These are phyloP conservation scores for Dictyophora rubrovolvata DNA, from an alignment of 768 basidiomycete species.

Conservation along the genomic window DNA sequence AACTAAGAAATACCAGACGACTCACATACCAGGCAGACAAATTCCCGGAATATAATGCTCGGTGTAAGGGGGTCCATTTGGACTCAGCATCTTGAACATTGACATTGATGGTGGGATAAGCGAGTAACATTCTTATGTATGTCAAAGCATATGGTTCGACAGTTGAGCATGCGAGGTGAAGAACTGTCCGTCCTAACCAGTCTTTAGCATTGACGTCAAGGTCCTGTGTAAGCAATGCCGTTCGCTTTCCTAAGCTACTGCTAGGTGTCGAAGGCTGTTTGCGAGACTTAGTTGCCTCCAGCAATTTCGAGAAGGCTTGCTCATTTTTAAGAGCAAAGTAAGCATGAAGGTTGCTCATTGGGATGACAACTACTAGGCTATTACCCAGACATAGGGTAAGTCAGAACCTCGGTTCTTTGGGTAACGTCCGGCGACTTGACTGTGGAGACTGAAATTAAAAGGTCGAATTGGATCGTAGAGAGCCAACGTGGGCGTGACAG, in stretches of 20 bases:
- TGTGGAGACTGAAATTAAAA: background rate
- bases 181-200: conserved; percentile 59
- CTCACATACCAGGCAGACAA: conserved; percentile 51
- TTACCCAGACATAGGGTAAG: background rate
- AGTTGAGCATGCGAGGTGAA: conserved; percentile 72
- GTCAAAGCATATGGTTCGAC: conserved; percentile 54
- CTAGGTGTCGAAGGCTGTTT: conserved; percentile 21
- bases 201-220: conserved; percentile 66
- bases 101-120: conserved; percentile 64
- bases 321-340: conserved; percentile 61
- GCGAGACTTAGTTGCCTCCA: conserved; percentile 41
- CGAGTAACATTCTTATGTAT: conserved; percentile 67
- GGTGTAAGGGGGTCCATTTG: conserved; percentile 85
- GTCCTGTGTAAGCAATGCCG: conserved; percentile 10
- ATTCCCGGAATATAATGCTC: conserved; percentile 76
- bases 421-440: background rate
- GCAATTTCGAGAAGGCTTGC: conserved; percentile 66
- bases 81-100: conserved; percentile 77
- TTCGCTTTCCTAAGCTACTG: conserved; percentile 29
- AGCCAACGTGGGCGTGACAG: background rate
- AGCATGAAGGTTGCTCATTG: conserved; percentile 47
- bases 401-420: background rate
- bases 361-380: background rate
- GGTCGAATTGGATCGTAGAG: background rate
- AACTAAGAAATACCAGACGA: background rate